A percentile compares a stretch with the other conserved stretches of the same genome.
phyloP scores from a whole-genome alignment of 2,329 filamentous ascomycete genomes.

The Talaromyces verruculosus region DNA sequence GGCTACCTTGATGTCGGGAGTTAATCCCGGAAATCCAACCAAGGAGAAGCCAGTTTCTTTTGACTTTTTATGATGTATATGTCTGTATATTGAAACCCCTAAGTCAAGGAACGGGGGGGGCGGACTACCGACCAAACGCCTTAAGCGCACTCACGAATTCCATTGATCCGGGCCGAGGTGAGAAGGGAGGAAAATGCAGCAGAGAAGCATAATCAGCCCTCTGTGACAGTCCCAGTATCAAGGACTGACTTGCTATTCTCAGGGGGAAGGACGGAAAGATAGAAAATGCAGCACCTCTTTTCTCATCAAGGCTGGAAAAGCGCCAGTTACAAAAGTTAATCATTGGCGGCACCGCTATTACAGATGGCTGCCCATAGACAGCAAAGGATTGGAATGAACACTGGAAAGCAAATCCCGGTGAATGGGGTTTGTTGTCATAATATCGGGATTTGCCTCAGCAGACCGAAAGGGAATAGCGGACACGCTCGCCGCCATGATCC shows the following conservation, averaged over 20 bases:
- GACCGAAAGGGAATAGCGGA: conserved; percentile 25
- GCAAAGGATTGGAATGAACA: not conserved
- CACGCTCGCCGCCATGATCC: conserved; percentile 20
- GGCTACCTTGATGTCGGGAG: conserved; percentile 12
- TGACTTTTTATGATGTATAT: conserved; percentile 13
- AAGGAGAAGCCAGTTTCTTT: conserved; percentile 8
- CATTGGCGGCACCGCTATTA: conserved; percentile 23
- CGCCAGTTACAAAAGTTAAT: conserved; percentile 29
- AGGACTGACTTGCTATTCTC: conserved; percentile 10
- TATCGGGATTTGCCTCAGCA: conserved; percentile 36
- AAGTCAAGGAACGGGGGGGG: conserved; percentile 10
- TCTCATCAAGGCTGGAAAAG: conserved; percentile 22
- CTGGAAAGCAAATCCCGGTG: conserved; percentile 36
- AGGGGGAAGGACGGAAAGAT: not conserved
- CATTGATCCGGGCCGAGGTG: conserved; percentile 20
- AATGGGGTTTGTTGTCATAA: conserved; percentile 21
- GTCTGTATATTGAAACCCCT: not conserved
- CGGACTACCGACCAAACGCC: conserved; percentile 11
- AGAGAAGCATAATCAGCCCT: conserved; percentile 20
- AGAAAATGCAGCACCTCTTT: conserved; percentile 1
- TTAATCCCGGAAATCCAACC: conserved; percentile 2
- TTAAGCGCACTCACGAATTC: conserved; percentile 11
- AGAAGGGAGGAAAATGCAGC: conserved; percentile 5
- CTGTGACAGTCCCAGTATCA: conserved; percentile 15
- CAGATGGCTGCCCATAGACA: conserved; percentile 9